A percentile compares a stretch with the other conserved stretches of the same genome.
Evolutionary conservation across 495 filamentous ascomycete species (phyloP).

Genomic region (Penicillium bovifimosum): DNA sequence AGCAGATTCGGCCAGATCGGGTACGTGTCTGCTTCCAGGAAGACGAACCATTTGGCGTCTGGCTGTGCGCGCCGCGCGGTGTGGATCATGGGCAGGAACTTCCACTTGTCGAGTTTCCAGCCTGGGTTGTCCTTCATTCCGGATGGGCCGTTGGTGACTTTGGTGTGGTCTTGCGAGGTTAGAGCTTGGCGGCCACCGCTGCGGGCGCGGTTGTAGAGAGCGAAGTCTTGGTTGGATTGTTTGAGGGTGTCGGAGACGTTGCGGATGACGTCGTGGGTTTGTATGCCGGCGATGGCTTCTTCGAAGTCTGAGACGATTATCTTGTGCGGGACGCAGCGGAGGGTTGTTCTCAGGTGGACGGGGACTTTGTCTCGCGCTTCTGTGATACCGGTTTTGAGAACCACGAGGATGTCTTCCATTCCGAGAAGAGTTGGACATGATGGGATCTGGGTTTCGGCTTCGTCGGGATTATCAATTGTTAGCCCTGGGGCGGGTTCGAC

Average conservation of each 20-base stretch:
- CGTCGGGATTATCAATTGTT: background rate
- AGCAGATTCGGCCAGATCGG: constrained; percentile 58
- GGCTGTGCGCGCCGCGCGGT: constrained; percentile 46
- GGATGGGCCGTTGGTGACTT: constrained; percentile 29
- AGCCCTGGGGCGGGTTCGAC: constrained; percentile 1
- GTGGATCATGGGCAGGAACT: constrained; percentile 62
- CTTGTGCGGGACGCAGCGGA: constrained; percentile 42
- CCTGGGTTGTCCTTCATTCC: constrained; percentile 43
- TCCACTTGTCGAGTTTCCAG: constrained; percentile 67
- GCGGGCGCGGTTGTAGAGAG: constrained; percentile 38
- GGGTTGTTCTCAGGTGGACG: constrained; percentile 40
- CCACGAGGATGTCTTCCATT: constrained; percentile 36
- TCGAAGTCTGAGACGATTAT: constrained; percentile 47
- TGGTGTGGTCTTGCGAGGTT: constrained; percentile 18
- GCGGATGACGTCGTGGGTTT: constrained; percentile 41
- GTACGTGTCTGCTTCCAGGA: constrained; percentile 65
- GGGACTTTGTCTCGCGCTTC: constrained; percentile 40
- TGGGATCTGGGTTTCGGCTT: background rate
- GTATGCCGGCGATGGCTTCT: constrained; percentile 36
- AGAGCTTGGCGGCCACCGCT: constrained; percentile 29
- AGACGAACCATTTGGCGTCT: constrained; percentile 60
- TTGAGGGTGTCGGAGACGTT: constrained; percentile 28
- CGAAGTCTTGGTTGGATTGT: constrained; percentile 37
- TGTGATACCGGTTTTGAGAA: constrained; percentile 47
- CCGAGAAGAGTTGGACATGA: constrained; percentile 27